Percentiles rank a stretch among this genome's conserved stretches.
Evolutionary conservation across 192 early-diverging fungal species (phyloP).

Genomic region (Borealophlyctis nickersoniae): DNA sequence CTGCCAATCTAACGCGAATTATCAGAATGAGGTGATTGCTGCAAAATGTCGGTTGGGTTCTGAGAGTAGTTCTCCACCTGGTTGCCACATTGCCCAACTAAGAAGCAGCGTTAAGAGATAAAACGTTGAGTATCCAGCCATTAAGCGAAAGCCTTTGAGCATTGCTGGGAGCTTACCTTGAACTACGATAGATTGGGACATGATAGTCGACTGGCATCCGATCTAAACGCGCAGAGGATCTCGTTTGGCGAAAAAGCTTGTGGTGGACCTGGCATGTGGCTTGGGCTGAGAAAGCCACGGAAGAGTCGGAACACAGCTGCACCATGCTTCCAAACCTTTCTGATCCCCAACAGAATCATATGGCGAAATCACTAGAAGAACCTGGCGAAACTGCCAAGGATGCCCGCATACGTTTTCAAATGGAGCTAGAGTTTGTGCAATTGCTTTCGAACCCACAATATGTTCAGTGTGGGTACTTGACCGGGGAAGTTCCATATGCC

Average conservation of each 20-base stretch:
- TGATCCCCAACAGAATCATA: too few species aligned
- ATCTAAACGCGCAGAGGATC: too few species aligned
- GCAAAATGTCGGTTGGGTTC: neutral
- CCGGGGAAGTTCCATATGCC: neutral
- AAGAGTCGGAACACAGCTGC: too few species aligned
- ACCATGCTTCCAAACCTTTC: too few species aligned
- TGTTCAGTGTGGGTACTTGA: slow-evolving; percentile 64
- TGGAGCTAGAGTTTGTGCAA: slow-evolving; percentile 95
- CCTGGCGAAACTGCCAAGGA: slow-evolving; percentile 20
- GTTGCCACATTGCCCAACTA: slow-evolving; percentile 58
- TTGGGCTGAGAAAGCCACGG: too few species aligned
- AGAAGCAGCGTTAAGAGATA: neutral
- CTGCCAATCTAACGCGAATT: slow-evolving; percentile 37
- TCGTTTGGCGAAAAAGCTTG: too few species aligned
- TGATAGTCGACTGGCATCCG: neutral
- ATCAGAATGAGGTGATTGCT: neutral
- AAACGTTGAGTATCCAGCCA: neutral
- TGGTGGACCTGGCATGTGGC: too few species aligned
- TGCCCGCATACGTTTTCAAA: slow-evolving; percentile 61
- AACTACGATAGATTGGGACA: slow-evolving; percentile 42
- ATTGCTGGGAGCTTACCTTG: slow-evolving; percentile 20
- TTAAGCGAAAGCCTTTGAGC: too few species aligned
- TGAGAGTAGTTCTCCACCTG: slow-evolving; percentile 26
- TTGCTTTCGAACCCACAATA: slow-evolving; percentile 93
- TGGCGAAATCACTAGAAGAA: too few species aligned